Conservation (phyloP, 495 filamentous ascomycete genomes). For the Lophium mytilinum region DNA sequence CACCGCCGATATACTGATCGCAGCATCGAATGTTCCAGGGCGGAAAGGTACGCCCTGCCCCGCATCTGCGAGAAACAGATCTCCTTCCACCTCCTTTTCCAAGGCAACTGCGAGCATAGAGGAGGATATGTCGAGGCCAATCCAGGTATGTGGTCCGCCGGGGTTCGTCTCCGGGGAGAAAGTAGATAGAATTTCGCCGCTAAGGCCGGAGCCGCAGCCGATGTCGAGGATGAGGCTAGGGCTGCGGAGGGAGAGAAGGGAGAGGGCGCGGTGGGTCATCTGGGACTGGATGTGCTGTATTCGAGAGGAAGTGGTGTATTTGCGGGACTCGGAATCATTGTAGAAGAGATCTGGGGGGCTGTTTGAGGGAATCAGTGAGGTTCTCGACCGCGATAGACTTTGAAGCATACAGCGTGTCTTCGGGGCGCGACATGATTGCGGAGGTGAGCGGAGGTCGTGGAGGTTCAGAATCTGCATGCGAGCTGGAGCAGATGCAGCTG, state of each 20-base stretch:
- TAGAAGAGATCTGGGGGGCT: constrained; percentile 95
- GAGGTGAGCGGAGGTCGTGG: too few species aligned
- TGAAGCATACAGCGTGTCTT: constrained; percentile 71
- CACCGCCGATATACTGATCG: constrained; percentile 86
- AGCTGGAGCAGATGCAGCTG: too few species aligned
- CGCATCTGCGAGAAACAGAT: constrained; percentile 85
- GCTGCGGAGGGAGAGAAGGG: constrained; percentile 70
- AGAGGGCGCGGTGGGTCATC: constrained; percentile 89
- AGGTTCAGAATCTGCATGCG: background rate
- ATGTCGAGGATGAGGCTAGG: constrained; percentile 89
- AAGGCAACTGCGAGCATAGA: constrained; percentile 90
- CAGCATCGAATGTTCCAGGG: constrained; percentile 86
- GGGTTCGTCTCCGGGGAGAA: constrained; percentile 44
- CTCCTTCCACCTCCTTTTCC: constrained; percentile 85
- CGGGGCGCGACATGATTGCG: constrained; percentile 81
- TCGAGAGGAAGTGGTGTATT: constrained; percentile 95
- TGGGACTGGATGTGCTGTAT: constrained; percentile 89
- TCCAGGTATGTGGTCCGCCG: constrained; percentile 83
- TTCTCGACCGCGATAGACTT: background rate
- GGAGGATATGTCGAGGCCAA: constrained; percentile 90
- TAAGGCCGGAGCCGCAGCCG: constrained; percentile 91
- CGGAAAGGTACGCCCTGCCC: constrained; percentile 94
- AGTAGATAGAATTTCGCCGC: constrained; percentile 80
- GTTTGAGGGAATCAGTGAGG: background rate
- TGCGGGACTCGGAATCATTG: constrained; percentile 85